phyloP scores from a whole-genome alignment of 2,329 filamentous ascomycete genomes.

The Teratosphaeria destructans region DNA sequence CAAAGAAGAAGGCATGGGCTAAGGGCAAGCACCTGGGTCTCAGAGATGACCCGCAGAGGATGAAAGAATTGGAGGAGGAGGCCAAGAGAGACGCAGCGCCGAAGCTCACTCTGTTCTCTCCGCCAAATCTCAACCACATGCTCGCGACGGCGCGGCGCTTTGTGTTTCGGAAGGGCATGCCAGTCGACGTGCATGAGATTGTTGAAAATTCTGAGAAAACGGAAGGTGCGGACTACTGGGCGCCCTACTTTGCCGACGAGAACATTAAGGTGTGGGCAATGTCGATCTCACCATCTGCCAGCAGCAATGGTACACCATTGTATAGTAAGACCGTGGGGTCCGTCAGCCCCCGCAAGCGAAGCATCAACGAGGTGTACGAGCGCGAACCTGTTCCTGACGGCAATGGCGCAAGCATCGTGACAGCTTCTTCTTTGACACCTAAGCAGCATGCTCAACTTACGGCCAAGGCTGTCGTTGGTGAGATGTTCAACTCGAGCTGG shows the following conservation, averaged over 20 bases:
- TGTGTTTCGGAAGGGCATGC: slow-evolving; percentile 74
- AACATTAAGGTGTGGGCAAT: slow-evolving; percentile 80
- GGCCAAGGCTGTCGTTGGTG: slow-evolving; percentile 53
- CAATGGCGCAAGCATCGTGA: slow-evolving; percentile 5
- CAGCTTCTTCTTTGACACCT: slow-evolving; percentile 34
- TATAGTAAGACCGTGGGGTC: slow-evolving; percentile 1
- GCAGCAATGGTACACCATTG: no score
- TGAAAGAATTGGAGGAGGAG: slow-evolving; percentile 20
- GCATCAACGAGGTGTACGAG: slow-evolving; percentile 24
- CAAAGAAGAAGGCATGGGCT: slow-evolving; percentile 27
- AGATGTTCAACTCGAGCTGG: slow-evolving; percentile 76
- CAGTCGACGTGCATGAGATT: slow-evolving; percentile 61
- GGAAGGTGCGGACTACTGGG: slow-evolving; percentile 22
- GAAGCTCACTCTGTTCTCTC: slow-evolving; percentile 60
- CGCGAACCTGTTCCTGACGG: slow-evolving; percentile 15
- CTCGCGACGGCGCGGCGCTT: slow-evolving; percentile 77
- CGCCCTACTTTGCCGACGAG: slow-evolving; percentile 63
- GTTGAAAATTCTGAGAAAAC: slow-evolving; percentile 20
- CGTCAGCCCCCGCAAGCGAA: slow-evolving; percentile 24
- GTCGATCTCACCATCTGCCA: slow-evolving; percentile 35
- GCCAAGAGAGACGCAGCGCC: slow-evolving; percentile 22
- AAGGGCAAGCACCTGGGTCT: slow-evolving; percentile 25
- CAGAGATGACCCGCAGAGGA: slow-evolving; percentile 12
- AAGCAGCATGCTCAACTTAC: slow-evolving; percentile 27
- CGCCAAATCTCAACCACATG: slow-evolving; percentile 67